Base-by-base conservation (phyloP, 2,329 filamentous ascomycete genomes). In the Monosporascus sp. region DNA sequence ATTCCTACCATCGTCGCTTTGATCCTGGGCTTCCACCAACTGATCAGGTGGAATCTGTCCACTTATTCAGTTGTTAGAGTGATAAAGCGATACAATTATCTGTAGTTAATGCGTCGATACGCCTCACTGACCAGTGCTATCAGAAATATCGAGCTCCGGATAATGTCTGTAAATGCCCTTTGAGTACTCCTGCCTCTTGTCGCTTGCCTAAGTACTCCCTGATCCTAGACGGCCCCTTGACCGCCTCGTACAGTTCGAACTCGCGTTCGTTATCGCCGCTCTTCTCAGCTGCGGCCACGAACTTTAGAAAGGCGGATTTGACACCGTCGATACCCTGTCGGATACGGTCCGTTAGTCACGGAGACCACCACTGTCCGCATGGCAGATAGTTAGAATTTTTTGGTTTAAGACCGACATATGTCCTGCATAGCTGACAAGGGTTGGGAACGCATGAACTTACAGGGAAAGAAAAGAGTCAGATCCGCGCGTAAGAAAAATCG, bases 381-480 rank as follows among this genome's bases (percentile, higher is more conserved):
- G 26, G 26, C 20, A 22, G n/a, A 24, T 14, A 14, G 3, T 1
- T 1, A n/a, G 5, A 11, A 6, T 31, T 31, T 31, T 31, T 31
- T 31, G 27, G 1, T 9, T 31, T 9, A 31, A 31, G 27, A 31
- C 27, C 27, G 27, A 31, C 27, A 31, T 11, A 31, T 5, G 27
- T 31, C 9, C 11, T 5, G 9, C 9, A 11, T 9, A 11, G 27
- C 27, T 3, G 9, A 31, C 11, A 11, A 14, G 31, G 22, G 36
- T 31, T 17, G 27, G 27, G 27, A 11, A 11, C 27, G 27, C 9
- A 11, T 31, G 27, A 16, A 59, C 73, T 56, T 56, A 86, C 83
- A 70, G 91, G 87, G 75, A 87, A 92, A 87, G 75, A 87, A 92
- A 0, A 91, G 65, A 2, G 88, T 85, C 49, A 88, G 73, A 66